phyloP scores from a whole-genome alignment of 225 moss, liverwort and hornwort genomes.

The Marchantia polymorpha region DNA sequence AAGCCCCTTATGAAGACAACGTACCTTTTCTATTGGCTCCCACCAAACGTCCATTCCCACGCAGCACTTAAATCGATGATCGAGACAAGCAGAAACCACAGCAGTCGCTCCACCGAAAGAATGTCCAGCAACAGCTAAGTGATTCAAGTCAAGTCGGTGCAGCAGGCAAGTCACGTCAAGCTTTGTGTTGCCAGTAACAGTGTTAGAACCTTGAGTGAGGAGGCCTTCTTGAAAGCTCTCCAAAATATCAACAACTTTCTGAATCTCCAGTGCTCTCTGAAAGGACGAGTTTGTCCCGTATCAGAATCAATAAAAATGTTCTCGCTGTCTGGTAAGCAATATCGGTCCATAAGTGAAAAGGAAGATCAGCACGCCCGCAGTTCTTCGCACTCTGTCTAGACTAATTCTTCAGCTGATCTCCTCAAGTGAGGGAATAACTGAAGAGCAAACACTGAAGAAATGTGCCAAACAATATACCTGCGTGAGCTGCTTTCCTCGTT shows the following conservation, averaged over 20 bases:
- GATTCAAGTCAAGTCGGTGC: conserved; percentile 65
- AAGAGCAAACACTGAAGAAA: background rate
- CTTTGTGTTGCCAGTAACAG: conserved; percentile 57
- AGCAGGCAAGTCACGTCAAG: conserved; percentile 65
- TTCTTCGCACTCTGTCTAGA: background rate
- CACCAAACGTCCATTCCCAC: conserved; percentile 93
- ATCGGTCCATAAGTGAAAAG: background rate
- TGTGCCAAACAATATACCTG: conserved; percentile 32
- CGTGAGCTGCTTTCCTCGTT: conserved; percentile 57
- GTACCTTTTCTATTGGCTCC: conserved; percentile 60
- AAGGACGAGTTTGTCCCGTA: background rate
- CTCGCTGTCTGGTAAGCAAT: background rate
- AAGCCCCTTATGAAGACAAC: background rate
- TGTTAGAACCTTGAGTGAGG: conserved; percentile 67
- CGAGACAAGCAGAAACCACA: conserved; percentile 51
- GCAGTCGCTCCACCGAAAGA: conserved; percentile 88
- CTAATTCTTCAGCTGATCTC: background rate
- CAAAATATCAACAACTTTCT: conserved; percentile 64
- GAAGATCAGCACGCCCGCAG: too few relatives aligned
- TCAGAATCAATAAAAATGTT: too few relatives aligned
- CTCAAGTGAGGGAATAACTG: background rate
- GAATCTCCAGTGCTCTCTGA: conserved; percentile 74
- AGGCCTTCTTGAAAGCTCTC: conserved; percentile 77
- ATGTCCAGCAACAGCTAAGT: conserved; percentile 69
- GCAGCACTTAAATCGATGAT: conserved; percentile 84